These are phyloP conservation scores for Fragaria iinumae DNA, from an alignment of 306 rosid species.

Conservation along the genomic window DNA sequence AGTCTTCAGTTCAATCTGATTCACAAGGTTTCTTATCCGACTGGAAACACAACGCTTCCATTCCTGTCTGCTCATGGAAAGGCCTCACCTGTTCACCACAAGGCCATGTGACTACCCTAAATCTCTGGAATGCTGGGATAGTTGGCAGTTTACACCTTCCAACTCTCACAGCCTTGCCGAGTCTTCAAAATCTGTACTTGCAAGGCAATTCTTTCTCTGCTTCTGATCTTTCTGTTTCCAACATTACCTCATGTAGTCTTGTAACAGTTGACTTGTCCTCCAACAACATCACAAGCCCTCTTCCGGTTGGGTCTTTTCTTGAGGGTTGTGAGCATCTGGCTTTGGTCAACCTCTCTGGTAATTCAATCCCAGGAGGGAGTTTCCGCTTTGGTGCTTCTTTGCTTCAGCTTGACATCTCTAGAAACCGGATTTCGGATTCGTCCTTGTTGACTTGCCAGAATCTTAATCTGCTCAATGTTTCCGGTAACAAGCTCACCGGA, in stretches of 20 bases:
- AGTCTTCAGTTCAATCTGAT: conserved; percentile 40
- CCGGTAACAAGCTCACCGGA: conserved; percentile 47
- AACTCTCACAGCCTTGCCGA: conserved; percentile 41
- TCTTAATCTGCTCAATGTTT: conserved; percentile 46
- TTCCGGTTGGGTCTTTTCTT: conserved; percentile 19
- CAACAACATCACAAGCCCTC: conserved; percentile 50
- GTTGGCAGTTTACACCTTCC: conserved; percentile 26
- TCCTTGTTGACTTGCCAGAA: conserved; percentile 30
- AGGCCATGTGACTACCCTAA: too few relatives aligned
- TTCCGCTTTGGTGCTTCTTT: conserved; percentile 30
- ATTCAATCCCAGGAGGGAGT: conserved; percentile 36
- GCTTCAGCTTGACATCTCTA: conserved; percentile 50
- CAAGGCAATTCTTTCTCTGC: conserved; percentile 45
- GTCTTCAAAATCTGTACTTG: conserved; percentile 34
- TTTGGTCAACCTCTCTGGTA: conserved; percentile 46
- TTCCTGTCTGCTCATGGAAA: too few relatives aligned
- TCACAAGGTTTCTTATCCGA: conserved; percentile 39
- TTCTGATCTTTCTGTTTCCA: conserved; percentile 26
- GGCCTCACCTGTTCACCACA: too few relatives aligned
- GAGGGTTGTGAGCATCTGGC: conserved; percentile 32
- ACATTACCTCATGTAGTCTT: conserved; percentile 35
- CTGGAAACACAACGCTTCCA: conserved; percentile 32
- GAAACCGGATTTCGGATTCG: conserved; percentile 43
- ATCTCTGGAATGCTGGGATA: too few relatives aligned
- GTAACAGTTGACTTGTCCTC: conserved; percentile 52